These are phyloP conservation scores for Pythium oligandrum DNA, from an alignment of 352 stramenopile genomes.

Conservation along the genomic window DNA sequence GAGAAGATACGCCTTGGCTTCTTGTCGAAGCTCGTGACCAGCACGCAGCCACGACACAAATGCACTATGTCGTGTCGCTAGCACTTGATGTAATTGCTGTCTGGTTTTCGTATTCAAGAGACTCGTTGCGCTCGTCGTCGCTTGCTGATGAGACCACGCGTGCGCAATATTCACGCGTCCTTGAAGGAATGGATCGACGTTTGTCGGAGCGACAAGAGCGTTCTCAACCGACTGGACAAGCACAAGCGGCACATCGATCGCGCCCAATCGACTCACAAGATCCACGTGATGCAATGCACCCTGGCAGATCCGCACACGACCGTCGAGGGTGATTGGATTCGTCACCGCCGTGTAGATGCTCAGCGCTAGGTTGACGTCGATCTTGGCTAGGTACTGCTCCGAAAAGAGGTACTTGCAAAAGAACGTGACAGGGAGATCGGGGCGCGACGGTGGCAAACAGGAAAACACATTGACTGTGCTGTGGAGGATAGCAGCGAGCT, in stretches of 20 bases:
- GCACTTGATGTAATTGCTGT: conserved; percentile 41
- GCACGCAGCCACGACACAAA: conserved; percentile 88
- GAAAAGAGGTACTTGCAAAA: conserved; percentile 92
- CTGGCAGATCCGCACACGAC: conserved; percentile 73
- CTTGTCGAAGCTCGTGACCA: conserved; percentile 86
- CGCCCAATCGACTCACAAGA: conserved; percentile 38
- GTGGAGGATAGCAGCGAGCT: conserved; percentile 75
- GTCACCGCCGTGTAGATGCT: conserved; percentile 92
- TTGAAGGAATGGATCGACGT: conserved; percentile 88
- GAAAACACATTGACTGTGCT: conserved; percentile 80
- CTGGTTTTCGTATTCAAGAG: conserved; percentile 48
- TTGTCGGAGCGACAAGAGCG: conserved; percentile 79
- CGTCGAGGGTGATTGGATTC: conserved; percentile 89
- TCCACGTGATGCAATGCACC: conserved; percentile 79
- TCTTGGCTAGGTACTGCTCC: conserved; percentile 78
- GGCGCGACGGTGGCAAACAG: conserved; percentile 68
- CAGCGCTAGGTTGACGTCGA: conserved; percentile 85
- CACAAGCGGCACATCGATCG: conserved; percentile 72
- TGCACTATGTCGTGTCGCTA: conserved; percentile 46
- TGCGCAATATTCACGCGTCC: conserved; percentile 60
- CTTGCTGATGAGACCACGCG: conserved; percentile 75
- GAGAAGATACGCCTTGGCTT: conserved; percentile 76
- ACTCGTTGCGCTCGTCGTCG: background rate
- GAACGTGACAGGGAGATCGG: conserved; percentile 86
- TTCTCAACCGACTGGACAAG: conserved; percentile 89